A percentile compares a stretch with the other conserved stretches of the same genome.
Evolutionary conservation across 179 eudicot genomes (phyloP).

Genomic region (Silene coronaria): DNA sequence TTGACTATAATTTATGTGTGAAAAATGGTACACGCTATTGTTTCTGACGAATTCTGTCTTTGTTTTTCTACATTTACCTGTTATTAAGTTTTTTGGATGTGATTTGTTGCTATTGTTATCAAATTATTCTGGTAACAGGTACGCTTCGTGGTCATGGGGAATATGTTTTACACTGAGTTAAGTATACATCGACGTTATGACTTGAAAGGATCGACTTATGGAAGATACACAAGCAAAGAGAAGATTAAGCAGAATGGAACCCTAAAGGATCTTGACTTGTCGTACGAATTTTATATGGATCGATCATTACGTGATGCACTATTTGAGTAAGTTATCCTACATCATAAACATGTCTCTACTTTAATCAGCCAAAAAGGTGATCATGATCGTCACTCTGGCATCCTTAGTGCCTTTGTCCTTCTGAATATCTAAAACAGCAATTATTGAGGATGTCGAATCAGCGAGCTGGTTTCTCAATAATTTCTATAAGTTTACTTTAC

Average conservation of each 20-base stretch:
- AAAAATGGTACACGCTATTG: neutral
- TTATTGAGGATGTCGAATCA: neutral
- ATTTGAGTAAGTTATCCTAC: slow-evolving; percentile 47
- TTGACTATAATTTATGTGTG: neutral
- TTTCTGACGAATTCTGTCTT: neutral
- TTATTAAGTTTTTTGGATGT: neutral
- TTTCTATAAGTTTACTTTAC: neutral
- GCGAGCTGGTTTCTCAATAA: neutral
- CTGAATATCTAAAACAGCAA: neutral
- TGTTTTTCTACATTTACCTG: neutral
- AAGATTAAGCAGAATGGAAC: slow-evolving; percentile 54
- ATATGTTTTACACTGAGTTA: slow-evolving; percentile 89
- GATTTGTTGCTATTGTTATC: neutral
- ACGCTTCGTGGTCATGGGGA: slow-evolving; percentile 96
- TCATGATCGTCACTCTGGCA: neutral
- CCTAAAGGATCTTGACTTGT: slow-evolving; percentile 79
- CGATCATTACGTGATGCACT: slow-evolving; percentile 65
- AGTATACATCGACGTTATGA: slow-evolving; percentile 89
- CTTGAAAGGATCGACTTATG: slow-evolving; percentile 78
- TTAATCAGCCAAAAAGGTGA: neutral
- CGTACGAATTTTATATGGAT: slow-evolving; percentile 83
- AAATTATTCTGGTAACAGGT: slow-evolving; percentile 38
- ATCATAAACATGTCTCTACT: neutral
- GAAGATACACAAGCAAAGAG: slow-evolving; percentile 66
- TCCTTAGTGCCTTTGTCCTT: neutral